Percentiles rank a stretch among this genome's conserved stretches.
Evolutionary conservation across 2,329 filamentous ascomycete species (phyloP).

Genomic region (Fusarium sp.): DNA sequence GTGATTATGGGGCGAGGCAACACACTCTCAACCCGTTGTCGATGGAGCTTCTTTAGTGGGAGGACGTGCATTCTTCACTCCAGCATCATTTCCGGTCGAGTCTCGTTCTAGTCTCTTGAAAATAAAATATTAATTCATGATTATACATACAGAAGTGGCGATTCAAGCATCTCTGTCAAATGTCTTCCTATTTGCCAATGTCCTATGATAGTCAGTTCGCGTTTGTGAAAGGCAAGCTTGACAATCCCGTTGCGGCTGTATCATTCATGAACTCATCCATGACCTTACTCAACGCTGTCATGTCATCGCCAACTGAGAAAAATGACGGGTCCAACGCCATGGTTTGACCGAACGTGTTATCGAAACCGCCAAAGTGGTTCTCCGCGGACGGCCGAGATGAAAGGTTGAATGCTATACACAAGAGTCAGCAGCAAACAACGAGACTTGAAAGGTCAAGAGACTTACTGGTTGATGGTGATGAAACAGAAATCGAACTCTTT

Average conservation of each 20-base stretch:
- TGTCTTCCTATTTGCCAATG: too few relatives aligned
- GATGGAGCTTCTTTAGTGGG: neutral
- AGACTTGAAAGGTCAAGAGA: neutral
- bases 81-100: neutral
- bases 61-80: neutral
- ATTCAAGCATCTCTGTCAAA: neutral
- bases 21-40: neutral
- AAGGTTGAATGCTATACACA: neutral
- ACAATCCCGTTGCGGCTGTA: neutral
- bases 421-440: neutral
- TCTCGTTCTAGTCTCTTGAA: neutral
- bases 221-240: neutral
- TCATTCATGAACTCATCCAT: constrained; percentile 9
- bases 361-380: constrained; percentile 1
- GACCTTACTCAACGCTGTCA: constrained; percentile 7
- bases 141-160: neutral
- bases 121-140: neutral
- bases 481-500: neutral
- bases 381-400: neutral
- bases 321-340: constrained; percentile 27
- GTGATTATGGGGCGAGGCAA: constrained; percentile 21
- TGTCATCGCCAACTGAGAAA: neutral
- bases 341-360: constrained; percentile 16
- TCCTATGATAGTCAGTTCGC: neutral
- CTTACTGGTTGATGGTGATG: neutral